phyloP scores from a whole-genome alignment of 768 basidiomycete genomes.

The Pulveroboletus ravenelii region DNA sequence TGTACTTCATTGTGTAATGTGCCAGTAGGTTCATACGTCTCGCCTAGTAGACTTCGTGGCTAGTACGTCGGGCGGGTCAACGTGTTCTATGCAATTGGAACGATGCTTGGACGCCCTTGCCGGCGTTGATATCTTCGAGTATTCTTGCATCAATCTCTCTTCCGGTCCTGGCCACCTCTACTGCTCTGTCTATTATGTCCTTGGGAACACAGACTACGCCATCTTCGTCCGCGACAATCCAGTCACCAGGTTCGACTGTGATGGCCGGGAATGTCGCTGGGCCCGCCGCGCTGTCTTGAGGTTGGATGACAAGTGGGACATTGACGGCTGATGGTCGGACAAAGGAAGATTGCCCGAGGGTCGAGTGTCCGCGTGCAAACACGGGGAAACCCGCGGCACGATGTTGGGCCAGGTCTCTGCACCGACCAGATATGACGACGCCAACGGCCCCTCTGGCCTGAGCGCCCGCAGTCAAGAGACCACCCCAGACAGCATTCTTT shows the following conservation, averaged over 20 bases:
- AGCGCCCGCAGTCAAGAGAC: conserved; percentile 86
- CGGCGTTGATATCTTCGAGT: conserved; percentile 68
- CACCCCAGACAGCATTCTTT: conserved; percentile 88
- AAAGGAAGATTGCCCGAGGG: conserved; percentile 81
- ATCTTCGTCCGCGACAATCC: conserved; percentile 83
- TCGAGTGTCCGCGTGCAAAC: conserved; percentile 77
- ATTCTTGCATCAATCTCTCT: conserved; percentile 66
- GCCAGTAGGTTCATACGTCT: neutral
- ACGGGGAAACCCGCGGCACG: conserved; percentile 68
- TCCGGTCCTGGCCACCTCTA: conserved; percentile 53
- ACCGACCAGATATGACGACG: conserved; percentile 79
- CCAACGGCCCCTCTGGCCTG: conserved; percentile 64
- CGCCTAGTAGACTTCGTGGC: neutral
- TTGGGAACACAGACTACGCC: conserved; percentile 81
- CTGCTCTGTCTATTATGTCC: conserved; percentile 48
- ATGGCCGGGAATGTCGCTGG: conserved; percentile 47
- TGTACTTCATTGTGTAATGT: conserved; percentile 22
- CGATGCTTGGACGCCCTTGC: conserved; percentile 69
- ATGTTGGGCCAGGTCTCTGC: conserved; percentile 81
- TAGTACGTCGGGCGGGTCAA: conserved; percentile 8
- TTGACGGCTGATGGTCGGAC: conserved; percentile 76
- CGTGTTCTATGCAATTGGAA: conserved; percentile 72
- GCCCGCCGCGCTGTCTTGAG: conserved; percentile 28
- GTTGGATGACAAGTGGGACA: conserved; percentile 50
- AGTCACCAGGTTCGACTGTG: conserved; percentile 67